Evolutionary conservation across 2,329 filamentous ascomycete species (phyloP), one percentile per base, ranked within the genome.

Genomic region (Arthrobotrys sphaeroides): DNA sequence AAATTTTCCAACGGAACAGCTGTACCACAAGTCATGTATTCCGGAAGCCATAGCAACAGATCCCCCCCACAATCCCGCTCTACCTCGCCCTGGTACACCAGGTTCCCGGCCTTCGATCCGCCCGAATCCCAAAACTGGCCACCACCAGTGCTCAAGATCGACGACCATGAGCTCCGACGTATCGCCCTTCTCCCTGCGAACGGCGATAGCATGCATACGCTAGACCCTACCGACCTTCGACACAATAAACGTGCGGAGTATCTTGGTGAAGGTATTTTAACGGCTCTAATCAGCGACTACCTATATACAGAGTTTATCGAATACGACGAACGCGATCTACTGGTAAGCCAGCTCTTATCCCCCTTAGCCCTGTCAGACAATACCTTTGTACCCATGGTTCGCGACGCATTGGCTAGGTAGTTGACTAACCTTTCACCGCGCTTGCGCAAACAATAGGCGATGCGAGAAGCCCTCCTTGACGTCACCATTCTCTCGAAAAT

Each of bases 401-500:
- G 33, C 5, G 33, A 9, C 7, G 33, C 16, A 20, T 13, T 53
- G 20, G 36, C 31, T 38, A n/a, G n/a, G n/a, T n/a, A n/a, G n/a
- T n/a, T n/a, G n/a, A n/a, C n/a, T n/a, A n/a, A n/a, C n/a, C n/a
- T n/a, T 1, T 55, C 24, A 12, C 9, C 9, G 5, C 26, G n/a
- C n/a, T 22, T 22, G 57, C n/a, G 18, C 10, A 18, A 26, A 36
- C 38, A 38, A 43, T 69, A 75, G 72, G 64, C 72, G 28, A 75
- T 75, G 72, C 47, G 64, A 65, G n/a, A 75, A 69, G 72, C 72
- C 7, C 72, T 75, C 5, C 59, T 75, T 1, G 72, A 62, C 13
- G 22, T 22, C 13, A 7, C 31, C 9, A 64, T 79, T 57, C 78
- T 78, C 51, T 78, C 78, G n/a, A 77, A 78, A 43, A 57, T 79